These are phyloP conservation scores for Rhizopus sp. DNA, from an alignment of 371 early-diverging fungal genomes.

Conservation along the genomic window DNA sequence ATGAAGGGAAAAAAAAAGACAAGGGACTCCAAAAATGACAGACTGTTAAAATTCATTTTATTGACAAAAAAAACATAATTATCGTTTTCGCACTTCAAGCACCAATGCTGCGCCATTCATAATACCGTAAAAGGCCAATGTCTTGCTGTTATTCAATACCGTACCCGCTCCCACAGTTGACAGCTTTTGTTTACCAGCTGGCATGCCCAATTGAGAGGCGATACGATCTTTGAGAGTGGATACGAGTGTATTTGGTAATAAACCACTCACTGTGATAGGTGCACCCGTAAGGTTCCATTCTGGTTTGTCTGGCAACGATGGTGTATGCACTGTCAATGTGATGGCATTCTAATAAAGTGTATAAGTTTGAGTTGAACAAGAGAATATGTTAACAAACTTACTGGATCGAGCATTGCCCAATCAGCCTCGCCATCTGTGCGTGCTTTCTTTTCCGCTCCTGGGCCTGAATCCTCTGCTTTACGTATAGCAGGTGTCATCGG, in stretches of 20 bases:
- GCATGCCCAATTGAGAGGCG: conserved; percentile 56
- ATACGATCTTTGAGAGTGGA: conserved; percentile 69
- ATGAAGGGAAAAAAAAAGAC: neutral
- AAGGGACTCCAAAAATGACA: neutral
- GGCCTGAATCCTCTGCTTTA: conserved; percentile 29
- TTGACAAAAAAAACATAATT: conserved; percentile 9
- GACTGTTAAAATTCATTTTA: no score
- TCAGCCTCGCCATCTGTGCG: conserved; percentile 29
- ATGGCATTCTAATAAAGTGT: conserved; percentile 33
- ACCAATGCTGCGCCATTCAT: conserved; percentile 39
- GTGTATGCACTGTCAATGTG: conserved; percentile 53
- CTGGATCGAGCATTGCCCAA: conserved; percentile 14
- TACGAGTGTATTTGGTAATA: conserved; percentile 55
- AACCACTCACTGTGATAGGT: conserved; percentile 44
- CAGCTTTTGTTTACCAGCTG: conserved; percentile 75
- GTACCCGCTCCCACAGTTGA: conserved; percentile 33
- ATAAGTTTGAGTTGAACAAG: no score
- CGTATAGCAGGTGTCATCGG: conserved; percentile 24
- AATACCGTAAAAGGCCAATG: conserved; percentile 53
- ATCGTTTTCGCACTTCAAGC: conserved; percentile 51
- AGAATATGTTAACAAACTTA: neutral
- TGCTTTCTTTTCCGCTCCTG: conserved; percentile 22
- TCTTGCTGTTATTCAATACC: conserved; percentile 55
- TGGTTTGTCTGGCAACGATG: conserved; percentile 54
- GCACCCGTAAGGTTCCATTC: conserved; percentile 62